Evolutionary conservation across 345 rosid species (phyloP), one percentile per base, ranked within the genome.

Genomic region (Hevea brasiliensis): DNA sequence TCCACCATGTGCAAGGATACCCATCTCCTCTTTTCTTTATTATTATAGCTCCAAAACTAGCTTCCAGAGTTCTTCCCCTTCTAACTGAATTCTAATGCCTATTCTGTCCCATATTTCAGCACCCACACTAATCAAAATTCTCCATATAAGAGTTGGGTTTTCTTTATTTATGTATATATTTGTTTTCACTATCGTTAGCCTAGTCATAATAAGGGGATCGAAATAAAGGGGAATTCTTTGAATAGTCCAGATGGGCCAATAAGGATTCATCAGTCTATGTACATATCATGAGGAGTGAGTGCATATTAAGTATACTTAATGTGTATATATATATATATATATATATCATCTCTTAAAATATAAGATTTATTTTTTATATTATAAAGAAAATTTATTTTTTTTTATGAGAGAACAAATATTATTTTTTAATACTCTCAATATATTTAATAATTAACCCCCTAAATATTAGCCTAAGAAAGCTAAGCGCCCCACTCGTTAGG

Each of bases 1-100:
- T 14, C 14, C 66, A 70, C 84, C 91, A 88, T 84, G 89, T 86
- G 89, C 87, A 51, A 75, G 71, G 89, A 75, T 80, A 66, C 86
- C 86, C 84, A 76, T 72, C 77, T 53, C 11, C 44, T 57, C 18
- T 23, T 48, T 70, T 65, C 47, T 60, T 77, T 58, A 27, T 11
- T 27, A 29, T 32, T 32, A 32, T n/a, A 32, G 37, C 37, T 24
- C 56, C 65, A 48, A 74, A 32, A 32, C 37, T 48, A 76, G 74
- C 77, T 59, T 68, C 86, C 86, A 81, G 84, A 80, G 32, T 57
- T 11, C 51, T 41, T 45, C 37, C 44, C 67, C 76, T 32, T 32
- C 37, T 32, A 32, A 32, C 4, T 32, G 4, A 1, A 32, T 32
- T 32, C 78, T 68, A 68, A 67, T 81, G 71, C 35, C 77, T 21